phyloP scores from a whole-genome alignment of 768 basidiomycete species.

The Boletus tylopilopsis region DNA sequence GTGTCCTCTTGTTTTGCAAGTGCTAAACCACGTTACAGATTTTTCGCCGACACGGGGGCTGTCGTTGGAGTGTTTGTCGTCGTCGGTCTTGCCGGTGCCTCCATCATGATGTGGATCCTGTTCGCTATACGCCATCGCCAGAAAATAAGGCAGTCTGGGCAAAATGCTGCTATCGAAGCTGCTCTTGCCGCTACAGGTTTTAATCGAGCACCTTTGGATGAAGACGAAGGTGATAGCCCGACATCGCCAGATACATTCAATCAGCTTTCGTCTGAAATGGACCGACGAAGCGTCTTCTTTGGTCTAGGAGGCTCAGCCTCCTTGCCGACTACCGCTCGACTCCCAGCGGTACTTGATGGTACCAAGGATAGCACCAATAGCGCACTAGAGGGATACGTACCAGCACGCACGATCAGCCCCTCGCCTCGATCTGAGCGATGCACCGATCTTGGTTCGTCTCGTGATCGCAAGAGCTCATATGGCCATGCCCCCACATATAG shows the following conservation, averaged over 20 bases:
- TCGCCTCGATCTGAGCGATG: slow-evolving; percentile 31
- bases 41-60: slow-evolving; percentile 85
- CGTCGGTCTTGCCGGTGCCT: slow-evolving; percentile 75
- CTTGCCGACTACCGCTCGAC: slow-evolving; percentile 29
- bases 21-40: slow-evolving; percentile 43
- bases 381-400: slow-evolving; percentile 39
- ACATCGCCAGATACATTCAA: slow-evolving; percentile 16
- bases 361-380: slow-evolving; percentile 9
- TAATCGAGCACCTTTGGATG: slow-evolving; percentile 62
- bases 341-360: slow-evolving; percentile 29
- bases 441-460: slow-evolving; percentile 24
- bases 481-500: slow-evolving; percentile 48
- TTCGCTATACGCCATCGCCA: slow-evolving; percentile 69
- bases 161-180: slow-evolving; percentile 69
- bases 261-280: slow-evolving; percentile 35
- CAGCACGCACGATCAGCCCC: slow-evolving; percentile 46
- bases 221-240: slow-evolving; percentile 43
- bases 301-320: slow-evolving; percentile 17
- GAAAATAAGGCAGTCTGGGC: slow-evolving; percentile 56
- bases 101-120: slow-evolving; percentile 64
- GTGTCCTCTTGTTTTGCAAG: not conserved
- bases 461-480: slow-evolving; percentile 30
- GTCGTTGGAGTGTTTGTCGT: slow-evolving; percentile 90
- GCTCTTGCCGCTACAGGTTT: slow-evolving; percentile 69
- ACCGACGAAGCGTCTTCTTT: slow-evolving; percentile 33